Evolutionary conservation across 2,329 filamentous ascomycete genomes (phyloP), one percentile per base, ranked within the genome.

Genomic region (Fusarium nanum): DNA sequence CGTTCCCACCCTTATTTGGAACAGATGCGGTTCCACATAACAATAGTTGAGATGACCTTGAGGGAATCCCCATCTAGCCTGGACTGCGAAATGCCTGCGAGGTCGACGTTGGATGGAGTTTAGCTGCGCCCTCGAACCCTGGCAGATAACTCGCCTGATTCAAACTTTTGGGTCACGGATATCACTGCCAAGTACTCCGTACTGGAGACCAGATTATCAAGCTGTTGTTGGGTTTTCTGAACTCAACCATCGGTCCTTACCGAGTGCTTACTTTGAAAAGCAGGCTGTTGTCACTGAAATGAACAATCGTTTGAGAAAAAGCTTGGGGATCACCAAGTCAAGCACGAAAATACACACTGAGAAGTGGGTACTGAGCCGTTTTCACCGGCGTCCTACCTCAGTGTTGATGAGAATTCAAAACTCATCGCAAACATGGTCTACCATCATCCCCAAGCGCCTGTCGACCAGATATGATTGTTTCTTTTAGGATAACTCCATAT

Each of bases 401-500:
- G 32, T 48, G 53, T 28, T 37, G 40, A 55, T 53, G 50, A 58
- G 57, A 48, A 70, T 58, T 41, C 55, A 52, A 71, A 70, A 65
- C 59, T 53, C 59, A 66, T 73, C 63, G 62, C 63, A 73, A 74
- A 72, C 67, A 71, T 71, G 16, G 49, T 53, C 23, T 20, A 41
- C 60, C 70, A 54, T 55, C 60, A 57, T 73, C 57, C 49, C 54
- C 60, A 70, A 63, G 67, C 56, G 52, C 52, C 48, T 60, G 60
- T 57, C 50, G 70, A 73, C 68, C 62, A 75, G 67, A 73, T 62
- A 61, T 60, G 60, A 65, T 65, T 73, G 65, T 74, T 74, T 75
- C 67, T 64, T 45, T 34, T 72, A 67, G 49, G 37, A 44, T 9
- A 54, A 74, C 73, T n/a, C 73, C 71, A 59, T 27, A 8, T 12